These are phyloP conservation scores for Setaria italica DNA, from an alignment of 202 grass and related monocot genomes.

Conservation along the genomic window DNA sequence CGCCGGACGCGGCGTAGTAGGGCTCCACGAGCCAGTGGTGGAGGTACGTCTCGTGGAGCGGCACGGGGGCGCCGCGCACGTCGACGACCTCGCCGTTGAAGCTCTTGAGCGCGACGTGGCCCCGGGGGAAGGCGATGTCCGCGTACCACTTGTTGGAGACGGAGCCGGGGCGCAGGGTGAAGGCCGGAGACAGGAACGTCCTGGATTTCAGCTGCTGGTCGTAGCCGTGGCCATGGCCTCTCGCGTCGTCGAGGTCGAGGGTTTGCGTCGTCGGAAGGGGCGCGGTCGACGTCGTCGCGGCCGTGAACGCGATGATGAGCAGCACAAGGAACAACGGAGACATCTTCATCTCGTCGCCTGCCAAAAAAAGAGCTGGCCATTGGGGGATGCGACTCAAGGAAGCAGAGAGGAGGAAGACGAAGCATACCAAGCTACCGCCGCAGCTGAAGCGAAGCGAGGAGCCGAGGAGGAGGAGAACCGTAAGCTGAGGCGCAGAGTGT, in stretches of 20 bases:
- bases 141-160: constrained; percentile 56
- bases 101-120: constrained; percentile 83
- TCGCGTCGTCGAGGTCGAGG: constrained; percentile 3
- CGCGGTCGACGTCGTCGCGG: too few relatives aligned
- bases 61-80: constrained; percentile 54
- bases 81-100: constrained; percentile 77
- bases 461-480: neutral
- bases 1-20: constrained; percentile 36
- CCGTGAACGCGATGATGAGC: neutral
- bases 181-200: constrained; percentile 69
- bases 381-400: too few relatives aligned
- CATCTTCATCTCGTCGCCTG: neutral
- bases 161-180: constrained; percentile 35
- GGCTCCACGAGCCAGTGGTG: constrained; percentile 74
- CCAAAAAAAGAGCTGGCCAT: too few relatives aligned
- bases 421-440: too few relatives aligned
- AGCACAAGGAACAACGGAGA: neutral
- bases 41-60: constrained; percentile 85
- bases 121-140: constrained; percentile 61
- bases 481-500: too few relatives aligned
- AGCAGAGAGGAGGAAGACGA: too few relatives aligned
- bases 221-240: constrained; percentile 20
- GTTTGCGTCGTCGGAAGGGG: constrained; percentile 14
- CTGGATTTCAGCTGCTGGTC: constrained; percentile 48
- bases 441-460: too few relatives aligned